Percentiles rank a stretch among this genome's conserved stretches.
Conservation (phyloP, 2,329 filamentous ascomycete species). For the Colletotrichum tropicale region DNA sequence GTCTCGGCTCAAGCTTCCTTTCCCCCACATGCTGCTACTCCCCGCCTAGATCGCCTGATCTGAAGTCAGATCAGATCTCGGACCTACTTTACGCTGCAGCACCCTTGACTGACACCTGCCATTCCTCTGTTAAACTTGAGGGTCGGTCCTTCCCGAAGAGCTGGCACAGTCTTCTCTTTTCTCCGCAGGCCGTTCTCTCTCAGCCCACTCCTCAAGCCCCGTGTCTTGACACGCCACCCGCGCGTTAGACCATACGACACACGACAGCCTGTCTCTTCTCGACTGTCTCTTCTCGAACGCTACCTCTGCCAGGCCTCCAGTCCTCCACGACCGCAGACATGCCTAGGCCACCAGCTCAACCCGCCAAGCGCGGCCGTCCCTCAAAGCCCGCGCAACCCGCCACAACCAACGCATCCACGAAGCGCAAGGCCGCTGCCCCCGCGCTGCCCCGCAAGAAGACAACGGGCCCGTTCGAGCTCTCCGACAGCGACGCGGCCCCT, state of each 20-base stretch:
- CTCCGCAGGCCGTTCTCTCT: neutral
- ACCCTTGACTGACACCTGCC: conserved; percentile 5
- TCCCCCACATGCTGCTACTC: conserved; percentile 6
- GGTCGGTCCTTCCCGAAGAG: neutral
- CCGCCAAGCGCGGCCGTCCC: conserved; percentile 39
- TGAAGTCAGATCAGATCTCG: conserved; percentile 14
- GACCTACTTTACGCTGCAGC: neutral
- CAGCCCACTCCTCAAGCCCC: neutral
- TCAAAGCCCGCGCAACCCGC: conserved; percentile 19
- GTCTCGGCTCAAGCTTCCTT: neutral
- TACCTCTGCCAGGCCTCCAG: neutral
- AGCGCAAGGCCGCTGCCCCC: conserved; percentile 27
- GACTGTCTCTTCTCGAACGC: neutral
- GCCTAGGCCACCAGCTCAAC: conserved; percentile 40
- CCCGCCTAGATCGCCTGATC: conserved; percentile 18
- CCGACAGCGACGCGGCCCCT: conserved; percentile 29
- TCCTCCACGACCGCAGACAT: conserved; percentile 25
- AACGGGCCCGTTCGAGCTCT: conserved; percentile 38
- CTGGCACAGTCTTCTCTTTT: neutral
- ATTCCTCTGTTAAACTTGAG: neutral
- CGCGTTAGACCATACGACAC: neutral
- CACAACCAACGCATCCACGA: neutral
- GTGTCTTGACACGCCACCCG: neutral
- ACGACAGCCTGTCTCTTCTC: neutral
- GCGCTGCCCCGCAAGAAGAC: conserved; percentile 24